Percentiles rank a stretch among this genome's conserved stretches.
phyloP scores from a whole-genome alignment of 2,329 filamentous ascomycete genomes.

The Trichoderma sp. region DNA sequence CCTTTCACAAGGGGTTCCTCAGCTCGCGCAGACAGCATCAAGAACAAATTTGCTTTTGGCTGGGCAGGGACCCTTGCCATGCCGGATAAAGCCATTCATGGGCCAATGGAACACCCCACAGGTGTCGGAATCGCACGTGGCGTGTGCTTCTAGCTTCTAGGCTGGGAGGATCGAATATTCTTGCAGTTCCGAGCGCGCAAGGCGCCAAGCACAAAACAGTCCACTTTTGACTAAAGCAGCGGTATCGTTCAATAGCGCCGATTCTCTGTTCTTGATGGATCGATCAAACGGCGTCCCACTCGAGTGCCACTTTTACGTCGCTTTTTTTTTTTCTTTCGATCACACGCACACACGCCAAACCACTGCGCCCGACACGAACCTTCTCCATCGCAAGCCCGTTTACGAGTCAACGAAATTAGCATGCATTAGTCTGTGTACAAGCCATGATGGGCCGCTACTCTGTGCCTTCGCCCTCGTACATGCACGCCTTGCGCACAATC shows the following conservation, averaged over 20 bases:
- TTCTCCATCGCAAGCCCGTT: conserved; percentile 16
- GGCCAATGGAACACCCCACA: conserved; percentile 12
- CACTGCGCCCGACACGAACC: conserved; percentile 3
- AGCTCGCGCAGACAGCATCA: not conserved
- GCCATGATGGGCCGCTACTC: not conserved
- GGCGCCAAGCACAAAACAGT: not conserved
- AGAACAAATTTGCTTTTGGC: not conserved
- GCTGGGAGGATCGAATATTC: conserved; percentile 18
- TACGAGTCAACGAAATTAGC: conserved; percentile 21
- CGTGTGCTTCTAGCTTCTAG: conserved; percentile 16
- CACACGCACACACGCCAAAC: conserved; percentile 14
- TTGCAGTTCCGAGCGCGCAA: conserved; percentile 2
- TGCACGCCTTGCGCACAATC: conserved; percentile 3
- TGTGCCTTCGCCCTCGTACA: not conserved
- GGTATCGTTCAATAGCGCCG: conserved; percentile 18
- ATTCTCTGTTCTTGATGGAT: conserved; percentile 10
- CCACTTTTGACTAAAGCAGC: conserved; percentile 14
- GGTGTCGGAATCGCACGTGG: conserved; percentile 20
- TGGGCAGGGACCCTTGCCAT: not conserved
- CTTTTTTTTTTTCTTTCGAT: conserved; percentile 13
- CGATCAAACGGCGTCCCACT: conserved; percentile 15
- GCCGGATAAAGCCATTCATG: conserved; percentile 9
- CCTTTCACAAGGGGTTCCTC: not conserved
- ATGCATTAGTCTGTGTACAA: conserved; percentile 10
- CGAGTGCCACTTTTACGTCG: conserved; percentile 17